Evolutionary conservation across 1,139 yeast species (phyloP), one percentile per base, ranked within the genome.

Genomic region (Yamadazyma atmosphaerica): DNA sequence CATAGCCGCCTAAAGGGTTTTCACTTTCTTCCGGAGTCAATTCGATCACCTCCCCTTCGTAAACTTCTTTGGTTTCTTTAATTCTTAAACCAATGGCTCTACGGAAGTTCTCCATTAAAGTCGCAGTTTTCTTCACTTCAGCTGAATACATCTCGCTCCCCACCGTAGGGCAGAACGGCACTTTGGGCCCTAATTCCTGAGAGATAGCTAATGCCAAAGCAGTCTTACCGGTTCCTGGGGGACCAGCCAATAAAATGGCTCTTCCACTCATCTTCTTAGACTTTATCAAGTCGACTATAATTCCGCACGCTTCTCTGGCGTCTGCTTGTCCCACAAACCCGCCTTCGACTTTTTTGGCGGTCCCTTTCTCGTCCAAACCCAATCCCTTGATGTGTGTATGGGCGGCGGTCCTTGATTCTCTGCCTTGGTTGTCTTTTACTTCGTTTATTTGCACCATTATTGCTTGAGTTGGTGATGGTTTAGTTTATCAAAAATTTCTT

Each of bases 141-240:
- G 96, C 96, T n/a, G 96, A 86, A 61, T 83, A 92, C 49, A 92
- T 72, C 62, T 92, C 98, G 39, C 90, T 81, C 18, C 98, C 99
- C 23, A 94, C 98, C 55, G 92, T 84, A 4, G 98, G 98, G 59
- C 97, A 90, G 59, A 92, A 92, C 34, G 99, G 99, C 38, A 92
- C 98, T 57, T 92, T 92, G 32, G 98, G 97, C 1, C 99, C 99
- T 52, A 92, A 73, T 61, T 92, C 98, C 60, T 92, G 98, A 2
- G 98, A 87, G 41, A 94, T 83, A 1, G 98, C 98, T 42, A 94
- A 69, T 0, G 98, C 98, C 56, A 92, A 73, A 0, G 98, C 98
- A 1, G 98, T 92, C 64, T 92, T 92, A 56, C 98, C 98, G 4
- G 98, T 90, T 3, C 98, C 98, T 13, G 98, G 98, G 4, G 96